Base-by-base conservation (phyloP, 129 eudicot genomes). In the Rutidosis leptorrhynchoides region DNA sequence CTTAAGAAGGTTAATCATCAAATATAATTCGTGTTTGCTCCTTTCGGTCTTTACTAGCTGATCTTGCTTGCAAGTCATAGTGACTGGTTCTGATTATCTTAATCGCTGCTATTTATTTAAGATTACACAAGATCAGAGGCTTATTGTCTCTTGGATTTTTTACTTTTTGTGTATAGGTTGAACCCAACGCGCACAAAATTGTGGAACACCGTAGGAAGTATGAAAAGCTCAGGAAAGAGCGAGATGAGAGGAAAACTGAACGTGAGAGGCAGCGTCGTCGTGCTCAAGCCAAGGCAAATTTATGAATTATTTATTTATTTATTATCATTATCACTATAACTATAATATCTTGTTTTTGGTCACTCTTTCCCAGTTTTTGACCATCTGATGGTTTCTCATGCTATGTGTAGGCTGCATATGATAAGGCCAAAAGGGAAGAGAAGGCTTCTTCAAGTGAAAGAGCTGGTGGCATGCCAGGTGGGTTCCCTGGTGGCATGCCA, bases 161-260 rank as follows among this genome's bases (percentile, higher is more conserved):
- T 59, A 15, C 17, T 5, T 53, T 58, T 11, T 64, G 40, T 1
- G 35, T 58, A 24, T 74, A 94, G 99, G 99, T 94, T 72, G 99
- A 94, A 68, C 99, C 99, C 16, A 94, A 94, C 74, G 97, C 88
- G 3, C 99, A 86, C 78, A 94, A 83, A 74, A 86, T 94, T 73
- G 90, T 89, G 75, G 99, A 94, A 71, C 99, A 94, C 58, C 87
- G 90, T 53, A 78, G 90, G 76, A 94, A 94, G 46, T 94, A 94
- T 74, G 97, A 94, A 30, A 86, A 87, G 75, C 77, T 94, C 11
- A 86, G 93, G 17, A 94, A 89, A 78, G 97, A 94, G 77, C 78
- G 83, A 26, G 90, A 89, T 52, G 95, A 89, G 5, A 84, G 85
- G 66, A 86, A 81, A 80, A 32, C 40, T 25, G 93, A 86, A 64